Conservation (phyloP, 441 rosid genomes). For the Adansonia grandidieri region DNA sequence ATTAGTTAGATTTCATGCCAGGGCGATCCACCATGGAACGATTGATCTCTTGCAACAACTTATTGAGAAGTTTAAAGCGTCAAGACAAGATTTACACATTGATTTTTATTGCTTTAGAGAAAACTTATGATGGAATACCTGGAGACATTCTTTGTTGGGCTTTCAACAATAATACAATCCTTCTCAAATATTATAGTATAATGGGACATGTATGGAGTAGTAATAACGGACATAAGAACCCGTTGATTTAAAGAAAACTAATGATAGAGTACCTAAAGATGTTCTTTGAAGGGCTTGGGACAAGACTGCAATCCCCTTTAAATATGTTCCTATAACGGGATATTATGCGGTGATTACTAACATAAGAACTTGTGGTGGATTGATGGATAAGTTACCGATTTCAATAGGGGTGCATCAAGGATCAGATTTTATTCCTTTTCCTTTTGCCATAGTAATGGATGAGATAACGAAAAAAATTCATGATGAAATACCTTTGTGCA, state of each 20-base stretch:
- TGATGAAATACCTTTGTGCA: neutral
- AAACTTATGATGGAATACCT: neutral
- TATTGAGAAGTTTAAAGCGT: no score
- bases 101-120: neutral
- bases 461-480: neutral
- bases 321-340: no score
- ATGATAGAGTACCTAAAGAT: no score
- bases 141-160: neutral
- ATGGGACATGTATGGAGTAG: neutral
- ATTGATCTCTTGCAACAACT: no score
- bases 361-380: neutral
- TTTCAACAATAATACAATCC: neutral
- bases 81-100: no score
- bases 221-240: neutral
- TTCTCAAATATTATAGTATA: neutral
- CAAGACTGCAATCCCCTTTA: no score
- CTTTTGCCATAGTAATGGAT: neutral
- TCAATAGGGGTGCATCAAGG: neutral
- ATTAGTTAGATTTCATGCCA: slow-evolving; percentile 6
- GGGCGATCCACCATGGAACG: neutral
- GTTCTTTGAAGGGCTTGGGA: no score
- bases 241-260: neutral
- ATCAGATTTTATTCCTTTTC: neutral
- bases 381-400: neutral
- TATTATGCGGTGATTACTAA: neutral